phyloP scores from a whole-genome alignment of 2,329 filamentous ascomycete species.

The Magnaporthiopsis rhizophila region DNA sequence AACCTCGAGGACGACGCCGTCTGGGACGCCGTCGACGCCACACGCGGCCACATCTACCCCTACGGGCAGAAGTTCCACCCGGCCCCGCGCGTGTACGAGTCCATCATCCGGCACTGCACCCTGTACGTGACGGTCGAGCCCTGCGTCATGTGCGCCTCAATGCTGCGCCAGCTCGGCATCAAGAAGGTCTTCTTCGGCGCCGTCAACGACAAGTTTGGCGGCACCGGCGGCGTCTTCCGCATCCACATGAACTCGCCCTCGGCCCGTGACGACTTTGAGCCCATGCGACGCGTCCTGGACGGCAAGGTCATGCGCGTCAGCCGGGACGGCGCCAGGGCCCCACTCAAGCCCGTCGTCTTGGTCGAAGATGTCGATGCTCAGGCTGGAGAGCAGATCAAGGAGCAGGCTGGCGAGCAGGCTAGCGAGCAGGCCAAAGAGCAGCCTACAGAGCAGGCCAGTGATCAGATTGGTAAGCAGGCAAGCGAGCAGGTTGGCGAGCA shows the following conservation, averaged over 20 bases:
- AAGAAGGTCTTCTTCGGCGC: constrained; percentile 91
- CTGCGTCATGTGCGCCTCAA: constrained; percentile 96
- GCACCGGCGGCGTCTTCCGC: constrained; percentile 86
- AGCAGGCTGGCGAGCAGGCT: no score
- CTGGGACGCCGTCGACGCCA: constrained; percentile 45
- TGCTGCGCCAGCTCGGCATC: constrained; percentile 81
- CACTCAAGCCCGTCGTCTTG: background rate
- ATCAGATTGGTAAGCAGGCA: background rate
- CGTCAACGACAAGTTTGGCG: constrained; percentile 93
- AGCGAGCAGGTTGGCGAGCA: background rate
- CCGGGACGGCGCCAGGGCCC: background rate
- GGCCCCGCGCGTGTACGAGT: constrained; percentile 50
- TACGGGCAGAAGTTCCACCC: constrained; percentile 53
- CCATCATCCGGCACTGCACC: constrained; percentile 61
- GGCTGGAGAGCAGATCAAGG: background rate
- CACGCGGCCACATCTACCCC: constrained; percentile 48
- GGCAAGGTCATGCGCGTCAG: constrained; percentile 10
- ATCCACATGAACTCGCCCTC: constrained; percentile 60
- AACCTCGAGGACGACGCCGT: constrained; percentile 28
- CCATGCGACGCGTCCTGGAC: constrained; percentile 1
- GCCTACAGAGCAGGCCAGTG: no score
- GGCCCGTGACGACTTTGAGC: background rate
- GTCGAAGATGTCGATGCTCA: background rate
- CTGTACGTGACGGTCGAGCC: constrained; percentile 98
- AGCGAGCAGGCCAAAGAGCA: background rate